A percentile compares a stretch with the other conserved stretches of the same genome.
These are phyloP conservation scores for Gyrodon lividus DNA, from an alignment of 768 basidiomycete genomes.

Conservation along the genomic window DNA sequence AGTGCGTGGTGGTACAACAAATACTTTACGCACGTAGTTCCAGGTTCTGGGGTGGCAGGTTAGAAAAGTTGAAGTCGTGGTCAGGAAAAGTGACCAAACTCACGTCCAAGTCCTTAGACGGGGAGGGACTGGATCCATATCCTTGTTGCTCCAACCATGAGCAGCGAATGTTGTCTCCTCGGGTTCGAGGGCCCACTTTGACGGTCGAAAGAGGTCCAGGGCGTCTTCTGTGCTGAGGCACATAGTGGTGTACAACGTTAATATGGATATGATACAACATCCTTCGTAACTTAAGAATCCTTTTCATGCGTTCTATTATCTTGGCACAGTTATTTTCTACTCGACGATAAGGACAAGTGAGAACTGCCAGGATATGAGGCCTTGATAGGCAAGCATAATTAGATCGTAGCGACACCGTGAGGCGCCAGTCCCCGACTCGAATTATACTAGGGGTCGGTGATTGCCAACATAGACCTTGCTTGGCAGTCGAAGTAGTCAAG, in stretches of 20 bases:
- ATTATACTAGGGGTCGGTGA: too few species aligned
- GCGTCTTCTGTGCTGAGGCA: background rate
- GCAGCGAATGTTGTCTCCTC: conserved; percentile 51
- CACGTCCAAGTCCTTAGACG: conserved; percentile 61
- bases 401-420: too few species aligned
- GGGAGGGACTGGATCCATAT: conserved; percentile 74
- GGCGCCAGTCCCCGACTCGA: too few species aligned
- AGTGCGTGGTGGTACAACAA: conserved; percentile 33
- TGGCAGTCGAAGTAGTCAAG: too few species aligned
- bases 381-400: too few species aligned
- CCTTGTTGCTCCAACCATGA: conserved; percentile 65
- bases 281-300: too few species aligned
- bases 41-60: conserved; percentile 37
- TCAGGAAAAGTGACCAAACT: conserved; percentile 1
- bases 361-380: too few species aligned
- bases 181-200: conserved; percentile 51
- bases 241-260: background rate
- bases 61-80: background rate
- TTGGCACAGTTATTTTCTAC: conserved; percentile 4
- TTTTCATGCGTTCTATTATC: background rate
- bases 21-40: conserved; percentile 65
- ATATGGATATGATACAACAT: background rate
- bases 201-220: conserved; percentile 32
- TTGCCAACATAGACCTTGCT: too few species aligned
- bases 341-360: conserved; percentile 3